Conservation (phyloP, 116 monocot species). For the Iris pallida region DNA sequence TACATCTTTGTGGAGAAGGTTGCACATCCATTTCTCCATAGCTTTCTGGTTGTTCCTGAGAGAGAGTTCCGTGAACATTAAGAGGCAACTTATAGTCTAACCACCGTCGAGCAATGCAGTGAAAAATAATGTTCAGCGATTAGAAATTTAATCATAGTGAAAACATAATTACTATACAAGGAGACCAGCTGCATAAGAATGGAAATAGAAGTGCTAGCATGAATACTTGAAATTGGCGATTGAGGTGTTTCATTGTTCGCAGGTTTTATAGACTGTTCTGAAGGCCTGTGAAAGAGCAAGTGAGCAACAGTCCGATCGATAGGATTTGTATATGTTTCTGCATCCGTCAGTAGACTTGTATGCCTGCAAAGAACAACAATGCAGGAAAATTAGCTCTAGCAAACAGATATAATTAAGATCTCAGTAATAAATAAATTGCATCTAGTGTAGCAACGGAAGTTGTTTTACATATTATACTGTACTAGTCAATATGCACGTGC, state of each 20-base stretch:
- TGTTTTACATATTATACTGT: not conserved
- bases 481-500: too few species aligned
- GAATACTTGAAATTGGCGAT: conserved; percentile 16
- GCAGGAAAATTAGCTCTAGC: too few species aligned
- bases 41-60: conserved; percentile 19
- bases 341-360: conserved; percentile 17
- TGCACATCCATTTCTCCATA: conserved; percentile 2
- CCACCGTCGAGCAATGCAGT: not conserved
- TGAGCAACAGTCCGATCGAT: conserved; percentile 79
- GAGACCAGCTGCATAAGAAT: not conserved
- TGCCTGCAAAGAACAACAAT: conserved; percentile 21
- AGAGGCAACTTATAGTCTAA: conserved; percentile 15
- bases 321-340: conserved; percentile 79
- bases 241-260: conserved; percentile 35
- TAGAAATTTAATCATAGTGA: not conserved
- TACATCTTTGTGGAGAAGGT: conserved; percentile 4
- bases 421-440: not conserved
- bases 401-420: not conserved
- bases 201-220: not conserved
- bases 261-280: conserved; percentile 9
- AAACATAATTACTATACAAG: not conserved
- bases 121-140: too few species aligned
- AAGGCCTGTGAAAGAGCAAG: conserved; percentile 63
- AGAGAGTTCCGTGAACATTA: conserved; percentile 7
- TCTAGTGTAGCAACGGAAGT: not conserved